Base-by-base conservation (phyloP, 305 asterid genomes). In the Andrographis paniculata region DNA sequence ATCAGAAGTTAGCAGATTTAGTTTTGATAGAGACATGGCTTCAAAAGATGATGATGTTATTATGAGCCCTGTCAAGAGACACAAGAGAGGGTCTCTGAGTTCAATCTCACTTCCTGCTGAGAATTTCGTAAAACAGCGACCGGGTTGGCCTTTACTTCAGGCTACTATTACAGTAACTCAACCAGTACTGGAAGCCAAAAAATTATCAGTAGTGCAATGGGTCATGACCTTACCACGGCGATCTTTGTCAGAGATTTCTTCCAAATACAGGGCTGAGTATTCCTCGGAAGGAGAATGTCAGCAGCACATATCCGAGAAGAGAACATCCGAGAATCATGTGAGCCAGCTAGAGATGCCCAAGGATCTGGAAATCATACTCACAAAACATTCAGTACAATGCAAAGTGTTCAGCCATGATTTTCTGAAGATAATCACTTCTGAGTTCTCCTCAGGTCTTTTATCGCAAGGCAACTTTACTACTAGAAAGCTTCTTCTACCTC, bases 121-220 rank as follows among this genome's bases (percentile, higher is more conserved):
- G 65, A 95, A 77, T 48, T 75, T 80, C 39, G 73, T 75, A 0
- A 57, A 54, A 62, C 81, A 75, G 58, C 75, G 77, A 70, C 96
- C 96, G 5, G 99, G 99, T 42, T 91, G 98, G 98, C 98, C 98
- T 58, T 62, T 89, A 13, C 94, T 85, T 47, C 94, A 75, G 63
- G 78, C 84, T 37, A 52, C 72, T 12, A 70, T 80, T 60, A 62
- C 68, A 27, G 46, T 73, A 36, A 67, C 80, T 52, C 76, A 69
- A 49, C 61, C 64, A 14, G 60, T 76, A 31, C 12, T 49, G 5
- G 78, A 76, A 30, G 86, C 85, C 22, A 78, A 82, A 62, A 70
- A 82, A 40, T 69, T 82, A 88, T 78, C 98, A 3, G 94, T 89
- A 9, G 95, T 86, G 65, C 75, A 82, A 48, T 89, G 98, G 98